Evolutionary conservation across 352 stramenopile species (phyloP).

Genomic region (Pythium chondricola): DNA sequence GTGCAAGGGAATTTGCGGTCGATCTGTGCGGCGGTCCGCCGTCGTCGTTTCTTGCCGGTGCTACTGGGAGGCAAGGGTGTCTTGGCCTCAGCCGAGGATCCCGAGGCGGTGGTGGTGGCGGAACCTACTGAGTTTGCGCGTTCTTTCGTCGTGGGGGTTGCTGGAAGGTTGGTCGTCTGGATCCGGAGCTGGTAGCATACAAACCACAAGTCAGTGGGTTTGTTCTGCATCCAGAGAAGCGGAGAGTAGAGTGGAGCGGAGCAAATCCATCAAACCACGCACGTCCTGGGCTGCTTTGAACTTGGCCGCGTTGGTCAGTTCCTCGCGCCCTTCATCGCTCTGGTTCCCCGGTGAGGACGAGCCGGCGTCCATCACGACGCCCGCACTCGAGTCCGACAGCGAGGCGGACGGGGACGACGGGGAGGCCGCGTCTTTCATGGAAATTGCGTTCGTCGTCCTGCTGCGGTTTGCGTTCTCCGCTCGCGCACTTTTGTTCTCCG

Average conservation of each 20-base stretch:
- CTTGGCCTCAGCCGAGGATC: too few species aligned
- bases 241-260: too few species aligned
- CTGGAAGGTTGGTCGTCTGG: conserved; percentile 37
- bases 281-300: conserved; percentile 61
- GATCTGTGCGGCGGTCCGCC: conserved; percentile 70
- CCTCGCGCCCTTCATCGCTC: background rate
- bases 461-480: background rate
- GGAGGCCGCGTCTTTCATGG: background rate
- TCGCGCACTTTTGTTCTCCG: too few species aligned
- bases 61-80: conserved; percentile 29
- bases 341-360: background rate
- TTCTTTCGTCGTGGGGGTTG: conserved; percentile 13
- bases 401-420: background rate
- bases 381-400: background rate
- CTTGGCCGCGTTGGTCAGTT: conserved; percentile 23
- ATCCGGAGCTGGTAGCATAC: conserved; percentile 55
- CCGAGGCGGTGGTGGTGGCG: background rate
- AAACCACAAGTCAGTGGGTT: too few species aligned
- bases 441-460: background rate
- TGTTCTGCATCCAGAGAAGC: background rate
- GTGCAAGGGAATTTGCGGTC: conserved; percentile 74
- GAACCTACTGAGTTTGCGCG: conserved; percentile 18
- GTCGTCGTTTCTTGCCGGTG: conserved; percentile 64
- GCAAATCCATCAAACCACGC: too few species aligned
- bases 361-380: background rate